Percentiles rank a stretch among this genome's conserved stretches.
Conservation (phyloP, 2,329 filamentous ascomycete species). For the Acrocalymma vagum region DNA sequence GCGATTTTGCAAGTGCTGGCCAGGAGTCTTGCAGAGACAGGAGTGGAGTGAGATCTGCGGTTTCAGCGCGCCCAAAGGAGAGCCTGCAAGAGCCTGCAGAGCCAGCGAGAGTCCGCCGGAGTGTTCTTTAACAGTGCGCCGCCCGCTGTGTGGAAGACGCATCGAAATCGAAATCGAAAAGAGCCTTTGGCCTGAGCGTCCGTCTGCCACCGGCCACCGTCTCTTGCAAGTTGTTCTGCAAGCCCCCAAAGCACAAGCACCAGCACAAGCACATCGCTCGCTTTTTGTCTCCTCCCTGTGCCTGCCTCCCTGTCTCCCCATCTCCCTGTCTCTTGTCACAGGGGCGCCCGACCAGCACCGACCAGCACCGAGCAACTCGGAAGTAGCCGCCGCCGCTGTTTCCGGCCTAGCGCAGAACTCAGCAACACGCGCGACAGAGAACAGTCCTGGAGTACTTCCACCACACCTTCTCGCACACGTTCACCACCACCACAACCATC, state of each 20-base stretch:
- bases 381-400: conserved; percentile 30
- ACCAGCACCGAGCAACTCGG: conserved; percentile 25
- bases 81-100: conserved; percentile 13
- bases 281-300: too few species aligned
- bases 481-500: conserved; percentile 33
- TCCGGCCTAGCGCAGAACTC: conserved; percentile 34
- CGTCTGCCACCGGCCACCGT: conserved; percentile 23
- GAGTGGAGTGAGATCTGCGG: conserved; percentile 35
- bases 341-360: conserved; percentile 14
- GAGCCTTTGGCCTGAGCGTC: conserved; percentile 27
- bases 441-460: conserved; percentile 48
- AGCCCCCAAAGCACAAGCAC: too few species aligned
- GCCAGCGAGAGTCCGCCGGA: conserved; percentile 20
- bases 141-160: conserved; percentile 2
- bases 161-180: conserved; percentile 1
- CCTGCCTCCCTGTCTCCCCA: not conserved
- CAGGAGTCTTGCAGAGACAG: conserved; percentile 23
- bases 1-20: conserved; percentile 12
- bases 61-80: conserved; percentile 33
- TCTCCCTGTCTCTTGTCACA: conserved; percentile 10
- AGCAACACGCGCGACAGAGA: conserved; percentile 45
- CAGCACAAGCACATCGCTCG: too few species aligned
- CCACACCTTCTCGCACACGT: conserved; percentile 39
- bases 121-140: conserved; percentile 17
- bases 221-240: not conserved